phyloP scores from a whole-genome alignment of 345 rosid genomes.

The Anastatica hierochuntica region DNA sequence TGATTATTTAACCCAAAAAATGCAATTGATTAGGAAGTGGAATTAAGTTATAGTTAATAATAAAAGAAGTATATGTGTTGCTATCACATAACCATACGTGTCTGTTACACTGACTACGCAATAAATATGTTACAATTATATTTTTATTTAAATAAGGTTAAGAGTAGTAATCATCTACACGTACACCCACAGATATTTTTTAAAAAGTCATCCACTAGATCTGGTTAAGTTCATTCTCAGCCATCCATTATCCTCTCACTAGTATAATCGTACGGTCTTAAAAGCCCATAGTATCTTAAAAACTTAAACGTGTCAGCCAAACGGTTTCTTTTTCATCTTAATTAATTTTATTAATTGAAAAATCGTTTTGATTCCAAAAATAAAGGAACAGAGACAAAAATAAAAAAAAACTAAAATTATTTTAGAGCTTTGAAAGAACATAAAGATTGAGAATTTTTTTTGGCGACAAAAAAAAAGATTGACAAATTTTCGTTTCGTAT shows the following conservation, averaged over 20 bases:
- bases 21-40: too few relatives aligned
- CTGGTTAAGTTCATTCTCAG: neutral
- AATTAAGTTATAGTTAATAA: too few relatives aligned
- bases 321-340: conserved; percentile 14
- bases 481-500: too few relatives aligned
- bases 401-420: neutral
- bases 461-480: too few relatives aligned
- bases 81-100: too few relatives aligned
- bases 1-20: too few relatives aligned
- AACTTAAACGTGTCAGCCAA: conserved; percentile 19
- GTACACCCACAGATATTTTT: neutral
- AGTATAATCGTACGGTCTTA: neutral
- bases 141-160: neutral
- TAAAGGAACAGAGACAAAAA: conserved; percentile 26
- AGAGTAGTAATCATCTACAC: neutral
- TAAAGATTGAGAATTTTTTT: neutral
- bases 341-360: neutral
- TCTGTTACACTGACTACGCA: neutral
- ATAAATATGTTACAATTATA: conserved; percentile 6
- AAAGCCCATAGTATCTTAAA: conserved; percentile 7
- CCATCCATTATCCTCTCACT: neutral
- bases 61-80: too few relatives aligned
- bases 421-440: neutral
- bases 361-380: conserved; percentile 16
- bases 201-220: neutral